Base-by-base conservation (phyloP, 257 asterid species). In the Nicotiana tabacum region DNA sequence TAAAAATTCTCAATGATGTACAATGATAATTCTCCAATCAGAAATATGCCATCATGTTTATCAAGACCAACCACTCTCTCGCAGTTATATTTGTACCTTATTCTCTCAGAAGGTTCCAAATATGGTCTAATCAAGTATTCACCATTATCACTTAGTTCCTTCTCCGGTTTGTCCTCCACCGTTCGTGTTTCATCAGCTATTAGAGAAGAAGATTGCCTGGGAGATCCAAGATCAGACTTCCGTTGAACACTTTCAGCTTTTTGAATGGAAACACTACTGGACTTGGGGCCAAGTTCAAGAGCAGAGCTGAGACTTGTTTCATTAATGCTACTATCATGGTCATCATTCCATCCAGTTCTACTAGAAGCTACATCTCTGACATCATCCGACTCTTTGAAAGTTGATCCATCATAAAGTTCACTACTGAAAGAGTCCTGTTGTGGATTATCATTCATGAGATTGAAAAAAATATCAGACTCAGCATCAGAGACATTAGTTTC, bases 61-160 rank as follows among this genome's bases (percentile, higher is more conserved):
- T 96, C 99, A 77, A 96, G 99, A 77, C 96, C 99, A 66, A 92
- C 97, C 83, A 96, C 99, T 91, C 99, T 92, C 88, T 96, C 99
- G 66, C 99, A 96, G 55, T 96, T 96, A 87, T 96, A 96, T 89
- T 90, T 96, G 88, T 86, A 86, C 90, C 92, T 96, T 87, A 96
- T 96, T 84, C 91, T 96, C 81, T 96, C 99, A 29, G 86, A 81
- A 77, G 92, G 99, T 82, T 94, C 94, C 83, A 96, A 85, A 85
- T 93, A 92, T 82, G 99, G 98, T 86, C 99, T 93, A 84, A 96
- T 94, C 91, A 96, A 89, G 92, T 90, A 93, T 84, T 96, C 99
- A 77, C 99, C 99, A 83, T 94, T 93, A 88, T 96, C 99, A 85
- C 89, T 91, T 35, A 95, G 84, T 83, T 94, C 98, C 92, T 91